Conservation (phyloP, 2,329 filamentous ascomycete genomes). For the Sporothrix phasma region DNA sequence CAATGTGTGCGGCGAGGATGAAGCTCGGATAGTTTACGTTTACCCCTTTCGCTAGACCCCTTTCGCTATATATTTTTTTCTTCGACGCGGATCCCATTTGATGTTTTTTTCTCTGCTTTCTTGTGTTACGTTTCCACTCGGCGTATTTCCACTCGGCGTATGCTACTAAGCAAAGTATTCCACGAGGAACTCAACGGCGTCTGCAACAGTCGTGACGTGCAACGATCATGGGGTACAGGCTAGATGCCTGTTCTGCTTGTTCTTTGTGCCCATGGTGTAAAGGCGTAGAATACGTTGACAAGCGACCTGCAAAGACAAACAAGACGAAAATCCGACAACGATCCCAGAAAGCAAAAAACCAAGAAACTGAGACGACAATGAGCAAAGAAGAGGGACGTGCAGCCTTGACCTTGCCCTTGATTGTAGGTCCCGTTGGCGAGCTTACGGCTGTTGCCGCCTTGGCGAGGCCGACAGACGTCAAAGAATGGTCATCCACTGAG, state of each 20-base stretch:
- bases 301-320: background rate
- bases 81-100: too few relatives aligned
- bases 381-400: background rate
- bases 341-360: background rate
- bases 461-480: background rate
- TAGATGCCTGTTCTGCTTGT: background rate
- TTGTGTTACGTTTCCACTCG: too few relatives aligned
- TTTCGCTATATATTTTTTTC: background rate
- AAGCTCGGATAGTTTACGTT: background rate
- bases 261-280: too few relatives aligned
- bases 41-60: too few relatives aligned
- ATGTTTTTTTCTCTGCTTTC: too few relatives aligned
- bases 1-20: background rate
- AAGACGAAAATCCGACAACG: background rate
- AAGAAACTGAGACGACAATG: too few relatives aligned
- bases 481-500: background rate
- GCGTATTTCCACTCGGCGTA: too few relatives aligned
- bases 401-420: background rate
- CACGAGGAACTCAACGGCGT: too few relatives aligned
- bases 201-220: too few relatives aligned
- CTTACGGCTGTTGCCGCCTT: constrained; percentile 3
- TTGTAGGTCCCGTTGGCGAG: background rate
- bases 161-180: too few relatives aligned
- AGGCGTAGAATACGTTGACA: background rate
- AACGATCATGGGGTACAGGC: too few relatives aligned